Evolutionary conservation across 2,329 filamentous ascomycete genomes (phyloP).

Genomic region (Colletotrichum chlorophyti): DNA sequence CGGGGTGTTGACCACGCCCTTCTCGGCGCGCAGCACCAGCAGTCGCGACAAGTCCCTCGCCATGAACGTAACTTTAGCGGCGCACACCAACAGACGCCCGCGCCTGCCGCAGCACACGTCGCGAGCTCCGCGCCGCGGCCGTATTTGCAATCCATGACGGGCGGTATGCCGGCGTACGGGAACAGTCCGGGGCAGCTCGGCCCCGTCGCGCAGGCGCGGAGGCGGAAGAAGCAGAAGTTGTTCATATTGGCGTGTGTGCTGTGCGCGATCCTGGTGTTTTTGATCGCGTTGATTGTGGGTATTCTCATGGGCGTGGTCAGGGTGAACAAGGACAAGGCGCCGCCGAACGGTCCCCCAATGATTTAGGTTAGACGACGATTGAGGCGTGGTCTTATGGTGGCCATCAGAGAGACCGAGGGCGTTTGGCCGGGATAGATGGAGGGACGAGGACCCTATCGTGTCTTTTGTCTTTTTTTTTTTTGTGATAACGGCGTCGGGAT

Average conservation of each 20-base stretch:
- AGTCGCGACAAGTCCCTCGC: not conserved
- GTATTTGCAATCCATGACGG: slow-evolving; percentile 24
- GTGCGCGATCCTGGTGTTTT: slow-evolving; percentile 23
- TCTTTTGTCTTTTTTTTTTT: no score
- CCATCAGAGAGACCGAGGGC: no score
- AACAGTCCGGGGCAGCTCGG: slow-evolving; percentile 16
- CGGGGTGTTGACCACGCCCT: slow-evolving; percentile 17
- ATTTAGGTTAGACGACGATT: not conserved
- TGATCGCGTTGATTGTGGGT: slow-evolving; percentile 28
- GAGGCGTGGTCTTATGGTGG: not conserved
- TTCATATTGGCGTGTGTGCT: slow-evolving; percentile 12
- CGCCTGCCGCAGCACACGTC: slow-evolving; percentile 9
- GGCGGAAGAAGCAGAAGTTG: slow-evolving; percentile 25
- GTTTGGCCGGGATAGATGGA: no score
- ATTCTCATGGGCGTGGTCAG: slow-evolving; percentile 25
- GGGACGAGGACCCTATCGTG: no score
- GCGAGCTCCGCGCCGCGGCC: not conserved
- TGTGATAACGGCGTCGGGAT: not conserved
- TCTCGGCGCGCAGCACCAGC: slow-evolving; percentile 7
- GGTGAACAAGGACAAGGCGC: slow-evolving; percentile 4
- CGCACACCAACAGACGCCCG: slow-evolving; percentile 1
- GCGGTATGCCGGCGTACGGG: slow-evolving; percentile 24
- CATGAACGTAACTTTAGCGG: not conserved
- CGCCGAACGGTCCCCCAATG: not conserved
- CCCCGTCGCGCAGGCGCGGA: slow-evolving; percentile 22